Evolutionary conservation across 176 grass and related monocot genomes (phyloP), one percentile per base, ranked within the genome.

Genomic region (Eleusine indica): DNA sequence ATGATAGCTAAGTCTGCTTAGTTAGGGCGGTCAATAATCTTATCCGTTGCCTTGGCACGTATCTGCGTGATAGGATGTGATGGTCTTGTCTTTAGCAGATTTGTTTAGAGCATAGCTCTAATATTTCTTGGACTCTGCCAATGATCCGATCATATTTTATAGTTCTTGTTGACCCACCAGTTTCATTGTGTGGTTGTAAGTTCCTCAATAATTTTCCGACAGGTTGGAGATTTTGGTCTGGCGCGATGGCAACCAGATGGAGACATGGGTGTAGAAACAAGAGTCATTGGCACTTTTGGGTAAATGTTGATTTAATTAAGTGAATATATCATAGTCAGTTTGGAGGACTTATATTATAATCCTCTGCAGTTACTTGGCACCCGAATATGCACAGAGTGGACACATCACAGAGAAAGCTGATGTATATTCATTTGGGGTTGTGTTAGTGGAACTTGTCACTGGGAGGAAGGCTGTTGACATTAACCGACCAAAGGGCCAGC

Each of bases 271-370:
- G 96, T 99, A 21, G 91, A 99, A 74, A 99, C 96, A 52, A 88
- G 96, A 92, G 93, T 99, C 29, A 99, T 99, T 46, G 97, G 97
- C 81, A 99, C 97, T 41, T 99, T 99, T 77, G 97, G 97, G 97
- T 96, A 91, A 83, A 61, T 77, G 69, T 63, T 75, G 46, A 79
- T 18, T 61, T 17, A 48, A 62, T 52, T 61, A 30, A 52, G 6
- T 41, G 9, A 38, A 80, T 68, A 52, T n/a, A 60, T 77, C 12
- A 22, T 49, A 25, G 15, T 39, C 22, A 74, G 10, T 54, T 83
- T 49, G 28, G 21, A 68, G 39, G 70, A 61, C 30, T 25, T 5
- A 15, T 78, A 79, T 72, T 78, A 67, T 83, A 29, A 35, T 40
- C 64, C 11, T 8, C 29, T 86, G 71, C 76, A 95, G 93, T 63